Base-by-base conservation (phyloP, 1,284 basidiomycete genomes). In the Cryptococcus sp. region DNA sequence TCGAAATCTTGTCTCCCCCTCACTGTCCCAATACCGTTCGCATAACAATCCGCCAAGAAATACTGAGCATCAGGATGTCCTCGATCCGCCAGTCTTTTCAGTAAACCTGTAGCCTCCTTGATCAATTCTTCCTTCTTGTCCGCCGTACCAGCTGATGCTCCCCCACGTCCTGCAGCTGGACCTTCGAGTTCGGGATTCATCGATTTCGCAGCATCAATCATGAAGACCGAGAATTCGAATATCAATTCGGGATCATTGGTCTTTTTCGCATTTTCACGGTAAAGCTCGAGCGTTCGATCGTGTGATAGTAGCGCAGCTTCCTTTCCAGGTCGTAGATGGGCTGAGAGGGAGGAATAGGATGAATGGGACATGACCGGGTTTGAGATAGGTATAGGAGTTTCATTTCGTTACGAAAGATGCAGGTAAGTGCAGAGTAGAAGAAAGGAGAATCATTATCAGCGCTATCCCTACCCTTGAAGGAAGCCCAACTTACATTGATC, bases 161-260 rank as follows among this genome's bases (percentile, higher is more conserved):
- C 32, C 11, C 55, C 46, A 13, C 42, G 43, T 2, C 38, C 14
- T 43, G 53, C 15, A n/a, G 38, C 46, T 33, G 45, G 49, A n/a
- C 50, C 44, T 23, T 58, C 53, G 23, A 53, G 49, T 41, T 53
- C 36, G 50, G 68, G 65, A 38, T 73, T 70, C 74, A 90, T 83
- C 1, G 86, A 85, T 77, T 94, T 94, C 53, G 89, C 87, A 37
- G 94, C 90, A 72, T 98, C 96, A 68, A 98, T 88, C 89, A 97
- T 94, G 80, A 98, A 98, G 13, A 95, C 91, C 51, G 94, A 91
- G 66, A 98, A 95, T 76, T 98, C 95, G 79, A 95, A 98, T 73
- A 95, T 95, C 57, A 97, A 81, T 72, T 96, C 90, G 0, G 95
- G 94, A 76, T 98, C 93, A 79, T 97, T 93, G 0, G 93, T 96